Evolutionary conservation across 2,329 filamentous ascomycete genomes (phyloP).

Genomic region (Colletotrichum sp.): DNA sequence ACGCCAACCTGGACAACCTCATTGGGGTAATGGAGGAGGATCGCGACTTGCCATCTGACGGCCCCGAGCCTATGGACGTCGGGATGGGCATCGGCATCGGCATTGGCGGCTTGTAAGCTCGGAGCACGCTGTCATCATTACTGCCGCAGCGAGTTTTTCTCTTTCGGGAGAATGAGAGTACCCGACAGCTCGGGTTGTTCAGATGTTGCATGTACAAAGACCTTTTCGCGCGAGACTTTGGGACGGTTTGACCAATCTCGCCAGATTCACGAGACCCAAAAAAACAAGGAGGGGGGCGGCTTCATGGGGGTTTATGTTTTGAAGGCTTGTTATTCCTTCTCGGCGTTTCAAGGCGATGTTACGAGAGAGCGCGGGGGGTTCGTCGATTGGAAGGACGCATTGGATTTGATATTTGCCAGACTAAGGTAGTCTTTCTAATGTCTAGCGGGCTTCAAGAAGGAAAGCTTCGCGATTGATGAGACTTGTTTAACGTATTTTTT

Average conservation of each 20-base stretch:
- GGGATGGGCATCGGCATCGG: conserved; percentile 18
- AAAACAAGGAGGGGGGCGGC: neutral
- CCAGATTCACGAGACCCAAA: neutral
- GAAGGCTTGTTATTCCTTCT: neutral
- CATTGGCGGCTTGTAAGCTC: conserved; percentile 10
- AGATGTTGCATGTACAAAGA: neutral
- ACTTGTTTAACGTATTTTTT: neutral
- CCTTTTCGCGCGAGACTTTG: neutral
- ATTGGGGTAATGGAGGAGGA: conserved; percentile 70
- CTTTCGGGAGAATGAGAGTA: neutral
- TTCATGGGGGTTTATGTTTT: neutral
- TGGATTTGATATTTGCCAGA: neutral
- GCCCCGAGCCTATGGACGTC: conserved; percentile 31
- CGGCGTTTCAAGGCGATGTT: neutral
- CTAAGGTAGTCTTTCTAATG: neutral
- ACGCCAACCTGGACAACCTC: conserved; percentile 65
- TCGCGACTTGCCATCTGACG: conserved; percentile 48
- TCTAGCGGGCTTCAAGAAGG: neutral
- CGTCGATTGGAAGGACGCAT: neutral
- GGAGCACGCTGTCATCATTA: neutral
- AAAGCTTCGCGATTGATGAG: neutral
- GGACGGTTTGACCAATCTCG: neutral
- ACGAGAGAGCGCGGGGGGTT: neutral
- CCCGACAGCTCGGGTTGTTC: neutral
- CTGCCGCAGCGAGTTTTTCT: neutral